These are phyloP conservation scores for Suillus lakei DNA, from an alignment of 768 basidiomycete genomes.

Conservation along the genomic window DNA sequence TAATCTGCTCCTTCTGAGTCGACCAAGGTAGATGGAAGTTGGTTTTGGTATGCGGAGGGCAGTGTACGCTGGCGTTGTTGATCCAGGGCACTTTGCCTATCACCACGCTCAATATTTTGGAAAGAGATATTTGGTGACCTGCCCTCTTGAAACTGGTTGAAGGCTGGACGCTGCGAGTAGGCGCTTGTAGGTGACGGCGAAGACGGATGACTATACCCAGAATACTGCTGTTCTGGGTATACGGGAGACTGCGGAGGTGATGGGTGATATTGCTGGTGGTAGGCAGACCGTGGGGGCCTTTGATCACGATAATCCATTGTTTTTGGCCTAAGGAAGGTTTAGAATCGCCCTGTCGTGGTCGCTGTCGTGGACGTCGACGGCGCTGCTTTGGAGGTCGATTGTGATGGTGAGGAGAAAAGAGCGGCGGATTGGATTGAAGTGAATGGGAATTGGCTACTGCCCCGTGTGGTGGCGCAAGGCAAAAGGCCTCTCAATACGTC, in stretches of 20 bases:
- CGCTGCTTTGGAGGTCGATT: neutral
- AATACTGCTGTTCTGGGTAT: constrained; percentile 36
- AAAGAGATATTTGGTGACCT: constrained; percentile 63
- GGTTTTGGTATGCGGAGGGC: constrained; percentile 50
- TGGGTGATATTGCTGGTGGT: constrained; percentile 48
- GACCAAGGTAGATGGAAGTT: constrained; percentile 44
- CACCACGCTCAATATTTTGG: constrained; percentile 70
- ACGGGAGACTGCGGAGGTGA: constrained; percentile 43
- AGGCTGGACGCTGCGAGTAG: constrained; percentile 15
- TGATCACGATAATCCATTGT: constrained; percentile 50
- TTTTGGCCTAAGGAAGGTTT: neutral
- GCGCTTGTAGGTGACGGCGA: constrained; percentile 23
- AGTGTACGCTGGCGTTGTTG: constrained; percentile 53
- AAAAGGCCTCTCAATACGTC: constrained; percentile 4
- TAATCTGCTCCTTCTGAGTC: constrained; percentile 38
- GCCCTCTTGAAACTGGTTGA: constrained; percentile 32
- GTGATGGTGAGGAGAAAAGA: constrained; percentile 12
- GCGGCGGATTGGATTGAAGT: constrained; percentile 11
- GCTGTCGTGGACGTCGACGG: neutral
- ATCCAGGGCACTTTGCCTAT: constrained; percentile 63
- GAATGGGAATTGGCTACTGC: neutral
- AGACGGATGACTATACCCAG: constrained; percentile 21
- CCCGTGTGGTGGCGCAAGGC: constrained; percentile 2
- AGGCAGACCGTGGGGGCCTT: constrained; percentile 55
- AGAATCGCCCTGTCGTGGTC: neutral